Percentiles rank a stretch among this genome's conserved stretches.
phyloP scores from a whole-genome alignment of 2,329 filamentous ascomycete species.

The Microcyclosporella mali region DNA sequence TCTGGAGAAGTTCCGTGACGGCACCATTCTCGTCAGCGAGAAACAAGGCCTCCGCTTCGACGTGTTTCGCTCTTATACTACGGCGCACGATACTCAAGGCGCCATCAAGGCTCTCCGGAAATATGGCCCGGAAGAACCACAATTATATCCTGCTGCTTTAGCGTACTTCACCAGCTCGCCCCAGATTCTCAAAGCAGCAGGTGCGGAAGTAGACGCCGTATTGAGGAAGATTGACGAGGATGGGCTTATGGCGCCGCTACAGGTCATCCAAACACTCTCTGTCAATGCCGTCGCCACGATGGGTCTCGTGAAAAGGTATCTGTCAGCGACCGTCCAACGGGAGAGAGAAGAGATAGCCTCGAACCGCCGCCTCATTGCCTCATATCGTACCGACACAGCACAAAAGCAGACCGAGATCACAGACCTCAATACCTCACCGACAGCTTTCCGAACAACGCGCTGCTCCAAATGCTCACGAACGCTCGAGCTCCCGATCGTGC shows the following conservation, averaged over 20 bases:
- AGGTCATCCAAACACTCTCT: constrained; percentile 88
- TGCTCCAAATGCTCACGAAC: constrained; percentile 74
- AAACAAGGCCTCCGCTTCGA: constrained; percentile 87
- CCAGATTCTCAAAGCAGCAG: constrained; percentile 75
- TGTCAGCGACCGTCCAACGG: constrained; percentile 78
- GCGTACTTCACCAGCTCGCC: constrained; percentile 88
- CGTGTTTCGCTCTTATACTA: constrained; percentile 93
- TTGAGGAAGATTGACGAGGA: constrained; percentile 83
- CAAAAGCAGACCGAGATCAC: constrained; percentile 71
- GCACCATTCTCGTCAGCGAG: constrained; percentile 87
- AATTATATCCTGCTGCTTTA: constrained; percentile 85
- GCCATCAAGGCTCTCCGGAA: constrained; percentile 85
- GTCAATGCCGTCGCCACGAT: constrained; percentile 82
- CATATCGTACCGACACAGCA: constrained; percentile 77
- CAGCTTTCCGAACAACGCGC: constrained; percentile 82
- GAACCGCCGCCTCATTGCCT: constrained; percentile 74
- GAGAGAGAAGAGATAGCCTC: constrained; percentile 78
- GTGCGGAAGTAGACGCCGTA: constrained; percentile 68
- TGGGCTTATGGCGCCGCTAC: constrained; percentile 87
- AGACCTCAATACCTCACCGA: constrained; percentile 70
- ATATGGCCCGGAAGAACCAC: constrained; percentile 85
- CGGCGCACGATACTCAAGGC: constrained; percentile 82
- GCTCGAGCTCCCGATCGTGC: constrained; percentile 82
- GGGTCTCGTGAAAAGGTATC: constrained; percentile 93
- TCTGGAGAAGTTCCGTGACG: constrained; percentile 80